These are phyloP conservation scores for Dentipellis sp. DNA, from an alignment of 768 basidiomycete species.

Conservation along the genomic window DNA sequence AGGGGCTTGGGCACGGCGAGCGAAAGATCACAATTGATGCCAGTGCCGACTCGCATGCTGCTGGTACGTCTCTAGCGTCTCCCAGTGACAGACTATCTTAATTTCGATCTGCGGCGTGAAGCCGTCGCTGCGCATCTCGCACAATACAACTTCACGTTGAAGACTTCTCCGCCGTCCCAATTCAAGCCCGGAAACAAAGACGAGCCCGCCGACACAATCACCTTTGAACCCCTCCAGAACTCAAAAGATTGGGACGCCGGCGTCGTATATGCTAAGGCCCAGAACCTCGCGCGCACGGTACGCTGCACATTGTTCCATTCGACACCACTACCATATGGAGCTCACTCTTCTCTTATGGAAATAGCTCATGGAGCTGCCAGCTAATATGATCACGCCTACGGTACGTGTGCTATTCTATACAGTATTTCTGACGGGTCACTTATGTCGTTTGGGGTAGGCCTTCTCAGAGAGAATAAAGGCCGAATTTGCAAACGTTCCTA, in stretches of 20 bases:
- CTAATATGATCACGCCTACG: slow-evolving; percentile 80
- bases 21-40: slow-evolving; percentile 55
- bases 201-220: slow-evolving; percentile 39
- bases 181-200: slow-evolving; percentile 56
- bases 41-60: slow-evolving; percentile 63
- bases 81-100: neutral
- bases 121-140: slow-evolving; percentile 77
- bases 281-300: slow-evolving; percentile 76
- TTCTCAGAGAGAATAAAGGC: slow-evolving; percentile 65
- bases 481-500: slow-evolving; percentile 55
- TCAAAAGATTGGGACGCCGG: slow-evolving; percentile 68
- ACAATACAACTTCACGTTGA: slow-evolving; percentile 67
- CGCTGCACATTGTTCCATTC: slow-evolving; percentile 8
- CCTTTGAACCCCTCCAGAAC: slow-evolving; percentile 33
- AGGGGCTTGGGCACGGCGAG: slow-evolving; percentile 47
- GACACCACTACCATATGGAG: neutral
- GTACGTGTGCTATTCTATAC: slow-evolving; percentile 26
- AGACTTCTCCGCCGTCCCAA: slow-evolving; percentile 57
- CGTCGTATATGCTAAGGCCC: slow-evolving; percentile 61
- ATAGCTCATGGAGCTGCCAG: slow-evolving; percentile 79
- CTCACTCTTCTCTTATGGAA: neutral
- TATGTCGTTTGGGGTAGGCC: slow-evolving; percentile 25
- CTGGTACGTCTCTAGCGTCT: slow-evolving; percentile 36
- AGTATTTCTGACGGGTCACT: neutral
- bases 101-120: slow-evolving; percentile 18